Conservation (phyloP, 1,284 basidiomycete species). For the Meripilus lineatus region DNA sequence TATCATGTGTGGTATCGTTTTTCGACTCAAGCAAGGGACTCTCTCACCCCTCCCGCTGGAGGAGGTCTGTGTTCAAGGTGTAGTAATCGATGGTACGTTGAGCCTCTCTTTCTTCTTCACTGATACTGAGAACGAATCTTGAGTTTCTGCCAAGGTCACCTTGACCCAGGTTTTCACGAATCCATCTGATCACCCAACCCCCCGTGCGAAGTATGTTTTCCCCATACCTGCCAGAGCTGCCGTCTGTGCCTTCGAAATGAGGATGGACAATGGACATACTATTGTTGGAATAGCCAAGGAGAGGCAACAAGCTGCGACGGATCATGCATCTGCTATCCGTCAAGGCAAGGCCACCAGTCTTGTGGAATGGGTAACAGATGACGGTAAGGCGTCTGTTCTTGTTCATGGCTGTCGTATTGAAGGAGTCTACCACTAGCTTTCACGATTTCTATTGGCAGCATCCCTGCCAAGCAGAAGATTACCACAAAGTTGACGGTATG, state of each 20-base stretch:
- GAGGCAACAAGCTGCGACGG: slow-evolving; percentile 36
- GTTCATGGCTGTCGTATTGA: background rate
- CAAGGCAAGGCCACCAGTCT: slow-evolving; percentile 41
- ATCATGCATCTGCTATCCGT: slow-evolving; percentile 37
- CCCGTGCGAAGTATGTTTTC: slow-evolving; percentile 50
- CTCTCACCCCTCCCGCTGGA: slow-evolving; percentile 36
- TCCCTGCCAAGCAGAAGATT: slow-evolving; percentile 37
- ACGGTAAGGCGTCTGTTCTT: slow-evolving; percentile 35
- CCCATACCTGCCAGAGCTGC: slow-evolving; percentile 53
- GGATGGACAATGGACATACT: slow-evolving; percentile 32
- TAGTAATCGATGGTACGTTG: slow-evolving; percentile 43
- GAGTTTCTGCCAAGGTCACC: slow-evolving; percentile 47
- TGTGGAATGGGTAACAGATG: slow-evolving; percentile 45
- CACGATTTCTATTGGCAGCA: slow-evolving; percentile 49
- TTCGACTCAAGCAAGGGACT: background rate
- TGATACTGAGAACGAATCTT: background rate
- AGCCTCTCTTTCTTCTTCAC: background rate
- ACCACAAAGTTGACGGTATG: slow-evolving; percentile 39
- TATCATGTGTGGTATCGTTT: slow-evolving; percentile 11
- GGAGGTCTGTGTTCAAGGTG: slow-evolving; percentile 34
- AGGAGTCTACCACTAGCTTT: slow-evolving; percentile 37
- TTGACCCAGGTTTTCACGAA: slow-evolving; percentile 48
- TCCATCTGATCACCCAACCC: slow-evolving; percentile 28
- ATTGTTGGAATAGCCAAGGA: slow-evolving; percentile 49
- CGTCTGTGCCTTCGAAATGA: slow-evolving; percentile 46